phyloP scores from a whole-genome alignment of 2,329 filamentous ascomycete species.

The Sporothrix euskadiensis region DNA sequence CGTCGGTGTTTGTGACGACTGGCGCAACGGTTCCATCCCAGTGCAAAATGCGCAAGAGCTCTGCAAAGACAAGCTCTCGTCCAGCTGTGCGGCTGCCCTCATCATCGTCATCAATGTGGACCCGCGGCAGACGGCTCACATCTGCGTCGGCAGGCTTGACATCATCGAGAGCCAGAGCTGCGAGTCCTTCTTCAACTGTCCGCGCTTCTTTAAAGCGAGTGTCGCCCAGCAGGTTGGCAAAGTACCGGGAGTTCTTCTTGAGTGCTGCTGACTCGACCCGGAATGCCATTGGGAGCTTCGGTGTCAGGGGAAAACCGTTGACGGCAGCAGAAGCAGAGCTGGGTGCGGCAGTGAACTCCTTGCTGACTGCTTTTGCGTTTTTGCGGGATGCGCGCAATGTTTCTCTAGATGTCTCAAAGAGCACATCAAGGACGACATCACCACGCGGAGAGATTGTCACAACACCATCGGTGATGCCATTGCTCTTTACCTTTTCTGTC shows the following conservation, averaged over 20 bases:
- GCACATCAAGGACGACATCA: slow-evolving; percentile 66
- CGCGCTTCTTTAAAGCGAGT: slow-evolving; percentile 64
- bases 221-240: slow-evolving; percentile 65
- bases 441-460: slow-evolving; percentile 58
- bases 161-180: slow-evolving; percentile 50
- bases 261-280: slow-evolving; percentile 61
- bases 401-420: slow-evolving; percentile 60
- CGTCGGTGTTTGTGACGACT: background rate
- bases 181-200: slow-evolving; percentile 54
- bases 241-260: slow-evolving; percentile 66
- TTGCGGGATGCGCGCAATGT: slow-evolving; percentile 48
- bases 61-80: slow-evolving; percentile 63
- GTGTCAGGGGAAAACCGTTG: slow-evolving; percentile 33
- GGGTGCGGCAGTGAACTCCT: slow-evolving; percentile 27
- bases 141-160: slow-evolving; percentile 50
- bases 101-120: slow-evolving; percentile 67
- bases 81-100: slow-evolving; percentile 62
- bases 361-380: slow-evolving; percentile 31
- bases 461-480: slow-evolving; percentile 36
- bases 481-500: background rate
- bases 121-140: slow-evolving; percentile 58
- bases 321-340: slow-evolving; percentile 20
- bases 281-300: slow-evolving; percentile 51
- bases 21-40: slow-evolving; percentile 43
- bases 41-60: slow-evolving; percentile 68